phyloP scores from a whole-genome alignment of 169 alveolate genomes.

The Plasmodium yoelii region DNA sequence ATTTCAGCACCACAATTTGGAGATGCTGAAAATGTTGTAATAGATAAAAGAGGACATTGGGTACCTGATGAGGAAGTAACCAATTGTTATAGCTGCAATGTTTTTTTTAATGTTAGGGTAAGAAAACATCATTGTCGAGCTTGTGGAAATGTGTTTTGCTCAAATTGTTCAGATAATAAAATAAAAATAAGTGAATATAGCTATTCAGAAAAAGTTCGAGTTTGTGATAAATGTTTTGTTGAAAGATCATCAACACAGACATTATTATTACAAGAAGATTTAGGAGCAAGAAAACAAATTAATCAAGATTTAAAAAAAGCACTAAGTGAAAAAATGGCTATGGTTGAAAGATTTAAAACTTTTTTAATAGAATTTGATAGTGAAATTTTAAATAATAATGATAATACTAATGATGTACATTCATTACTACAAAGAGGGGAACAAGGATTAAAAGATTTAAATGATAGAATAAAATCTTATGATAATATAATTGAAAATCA shows the following conservation, averaged over 20 bases:
- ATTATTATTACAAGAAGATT: slow-evolving; percentile 85
- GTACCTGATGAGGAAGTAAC: slow-evolving; percentile 77
- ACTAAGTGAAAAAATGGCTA: slow-evolving; percentile 79
- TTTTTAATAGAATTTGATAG: slow-evolving; percentile 81
- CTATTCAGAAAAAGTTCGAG: slow-evolving; percentile 74
- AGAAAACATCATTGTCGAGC: slow-evolving; percentile 77
- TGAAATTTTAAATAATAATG: slow-evolving; percentile 65
- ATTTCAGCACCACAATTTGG: slow-evolving; percentile 43
- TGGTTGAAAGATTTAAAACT: slow-evolving; percentile 83
- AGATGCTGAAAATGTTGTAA: slow-evolving; percentile 58
- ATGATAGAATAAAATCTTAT: slow-evolving; percentile 54
- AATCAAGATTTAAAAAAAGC: slow-evolving; percentile 83
- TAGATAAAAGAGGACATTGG: slow-evolving; percentile 55
- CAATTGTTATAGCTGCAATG: slow-evolving; percentile 67
- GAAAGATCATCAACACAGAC: slow-evolving; percentile 83
- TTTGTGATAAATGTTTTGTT: slow-evolving; percentile 82
- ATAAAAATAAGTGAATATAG: slow-evolving; percentile 46
- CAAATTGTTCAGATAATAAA: slow-evolving; percentile 74
- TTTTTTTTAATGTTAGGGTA: slow-evolving; percentile 57
- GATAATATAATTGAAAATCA: slow-evolving; percentile 64
- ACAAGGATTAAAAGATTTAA: slow-evolving; percentile 53
- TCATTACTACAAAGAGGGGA: slow-evolving; percentile 59
- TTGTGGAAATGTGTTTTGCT: slow-evolving; percentile 75
- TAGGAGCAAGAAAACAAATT: slow-evolving; percentile 84
- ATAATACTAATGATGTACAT: slow-evolving; percentile 26